phyloP scores from a whole-genome alignment of 805 yeast species.

The Yamadazyma philogaea region DNA sequence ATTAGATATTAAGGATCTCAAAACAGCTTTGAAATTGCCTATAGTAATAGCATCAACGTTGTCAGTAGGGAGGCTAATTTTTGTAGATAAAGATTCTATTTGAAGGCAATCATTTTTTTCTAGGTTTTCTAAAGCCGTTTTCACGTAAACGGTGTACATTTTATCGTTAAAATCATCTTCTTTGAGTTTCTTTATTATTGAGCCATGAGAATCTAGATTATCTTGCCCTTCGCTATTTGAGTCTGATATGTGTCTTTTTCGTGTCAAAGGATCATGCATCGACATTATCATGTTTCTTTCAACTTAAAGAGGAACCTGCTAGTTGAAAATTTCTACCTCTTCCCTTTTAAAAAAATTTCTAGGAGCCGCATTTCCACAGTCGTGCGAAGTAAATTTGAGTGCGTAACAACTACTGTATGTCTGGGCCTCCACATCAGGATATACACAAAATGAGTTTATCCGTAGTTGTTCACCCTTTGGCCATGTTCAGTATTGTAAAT shows the following conservation, averaged over 20 bases:
- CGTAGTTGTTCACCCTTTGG: slow-evolving; percentile 22
- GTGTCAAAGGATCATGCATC: slow-evolving; percentile 33
- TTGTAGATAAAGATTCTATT: slow-evolving; percentile 57
- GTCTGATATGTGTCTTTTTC: slow-evolving; percentile 25
- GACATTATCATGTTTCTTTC: slow-evolving; percentile 32
- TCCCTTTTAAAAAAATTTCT: slow-evolving; percentile 12
- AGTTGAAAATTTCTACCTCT: slow-evolving; percentile 9
- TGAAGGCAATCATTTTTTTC: slow-evolving; percentile 54
- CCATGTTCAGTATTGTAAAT: slow-evolving; percentile 17
- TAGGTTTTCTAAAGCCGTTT: slow-evolving; percentile 66
- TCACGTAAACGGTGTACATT: slow-evolving; percentile 47
- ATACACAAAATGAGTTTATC: slow-evolving; percentile 4
- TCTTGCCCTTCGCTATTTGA: slow-evolving; percentile 10
- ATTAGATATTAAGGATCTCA: slow-evolving; percentile 59
- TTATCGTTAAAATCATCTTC: slow-evolving; percentile 29
- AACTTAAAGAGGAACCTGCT: not conserved
- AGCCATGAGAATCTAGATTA: slow-evolving; percentile 6
- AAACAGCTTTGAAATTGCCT: slow-evolving; percentile 50
- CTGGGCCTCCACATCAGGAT: not conserved
- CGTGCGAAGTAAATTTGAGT: not conserved
- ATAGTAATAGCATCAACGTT: slow-evolving; percentile 54
- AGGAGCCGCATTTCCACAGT: slow-evolving; percentile 13
- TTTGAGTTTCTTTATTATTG: not conserved
- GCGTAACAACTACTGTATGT: not conserved
- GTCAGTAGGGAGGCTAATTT: slow-evolving; percentile 50